Evolutionary conservation across 352 stramenopile genomes (phyloP).

Genomic region (Halophytophthora batemanensis): DNA sequence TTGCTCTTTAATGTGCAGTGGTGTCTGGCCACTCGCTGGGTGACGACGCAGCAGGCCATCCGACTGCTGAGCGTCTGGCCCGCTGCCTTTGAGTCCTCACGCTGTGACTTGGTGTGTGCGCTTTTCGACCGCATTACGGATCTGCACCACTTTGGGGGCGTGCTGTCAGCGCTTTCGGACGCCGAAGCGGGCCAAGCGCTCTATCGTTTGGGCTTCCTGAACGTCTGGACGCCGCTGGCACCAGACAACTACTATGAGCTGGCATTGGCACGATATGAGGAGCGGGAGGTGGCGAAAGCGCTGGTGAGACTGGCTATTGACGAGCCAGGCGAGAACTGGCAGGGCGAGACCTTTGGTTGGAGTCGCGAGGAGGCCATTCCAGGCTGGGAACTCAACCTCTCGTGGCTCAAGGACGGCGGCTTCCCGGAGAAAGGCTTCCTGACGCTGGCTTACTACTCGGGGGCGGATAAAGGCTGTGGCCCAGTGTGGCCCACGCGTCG

Average conservation of each 20-base stretch:
- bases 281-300: constrained; percentile 66
- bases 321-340: constrained; percentile 81
- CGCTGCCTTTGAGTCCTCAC: constrained; percentile 33
- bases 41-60: constrained; percentile 61
- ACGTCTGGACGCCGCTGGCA: constrained; percentile 61
- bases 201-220: constrained; percentile 71
- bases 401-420: constrained; percentile 75
- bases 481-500: constrained; percentile 65
- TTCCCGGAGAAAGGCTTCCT: constrained; percentile 78
- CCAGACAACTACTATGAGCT: constrained; percentile 83
- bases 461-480: constrained; percentile 64
- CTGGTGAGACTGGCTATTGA: constrained; percentile 78
- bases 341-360: constrained; percentile 74
- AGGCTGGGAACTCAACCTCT: constrained; percentile 78
- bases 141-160: constrained; percentile 65
- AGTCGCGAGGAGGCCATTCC: constrained; percentile 73
- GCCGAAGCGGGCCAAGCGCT: constrained; percentile 54
- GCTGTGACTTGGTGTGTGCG: constrained; percentile 60
- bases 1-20: constrained; percentile 74
- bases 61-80: constrained; percentile 51
- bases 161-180: constrained; percentile 54
- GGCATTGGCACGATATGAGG: constrained; percentile 60
- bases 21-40: constrained; percentile 64
- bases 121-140: constrained; percentile 71
- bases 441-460: constrained; percentile 76